Evolutionary conservation across 495 filamentous ascomycete species (phyloP).

Genomic region (Trichoderma virens): DNA sequence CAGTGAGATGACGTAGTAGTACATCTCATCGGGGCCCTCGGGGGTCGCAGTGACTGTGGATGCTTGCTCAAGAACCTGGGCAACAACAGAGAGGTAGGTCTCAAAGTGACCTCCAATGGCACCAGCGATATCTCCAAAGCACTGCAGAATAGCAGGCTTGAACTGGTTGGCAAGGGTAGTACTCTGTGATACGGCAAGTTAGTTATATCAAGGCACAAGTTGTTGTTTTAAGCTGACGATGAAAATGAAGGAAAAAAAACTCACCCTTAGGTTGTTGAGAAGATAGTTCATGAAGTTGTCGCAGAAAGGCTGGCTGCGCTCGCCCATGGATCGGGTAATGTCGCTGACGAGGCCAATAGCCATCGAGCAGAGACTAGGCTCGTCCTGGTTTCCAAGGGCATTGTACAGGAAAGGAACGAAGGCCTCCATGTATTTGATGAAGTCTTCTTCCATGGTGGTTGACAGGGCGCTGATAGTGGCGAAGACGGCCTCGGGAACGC

Average conservation of each 20-base stretch:
- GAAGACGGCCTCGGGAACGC: conserved; percentile 88
- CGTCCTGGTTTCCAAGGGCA: conserved; percentile 89
- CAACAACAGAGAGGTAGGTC: conserved; percentile 84
- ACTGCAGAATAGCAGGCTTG: conserved; percentile 95
- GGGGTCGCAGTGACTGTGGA: conserved; percentile 63
- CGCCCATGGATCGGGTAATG: conserved; percentile 83
- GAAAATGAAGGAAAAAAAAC: conserved; percentile 23
- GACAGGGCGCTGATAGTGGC: conserved; percentile 80
- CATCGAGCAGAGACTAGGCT: conserved; percentile 89
- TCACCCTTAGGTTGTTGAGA: conserved; percentile 77
- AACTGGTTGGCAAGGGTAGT: conserved; percentile 83
- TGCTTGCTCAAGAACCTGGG: conserved; percentile 87
- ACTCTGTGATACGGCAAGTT: conserved; percentile 39
- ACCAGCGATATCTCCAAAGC: conserved; percentile 95
- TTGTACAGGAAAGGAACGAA: conserved; percentile 88
- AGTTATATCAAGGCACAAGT: conserved; percentile 13
- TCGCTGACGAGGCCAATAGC: conserved; percentile 96
- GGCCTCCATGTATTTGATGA: conserved; percentile 91
- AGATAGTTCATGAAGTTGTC: conserved; percentile 97
- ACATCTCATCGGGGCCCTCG: conserved; percentile 78
- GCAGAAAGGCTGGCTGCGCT: conserved; percentile 85
- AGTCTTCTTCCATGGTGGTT: conserved; percentile 82
- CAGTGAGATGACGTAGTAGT: conserved; percentile 89
- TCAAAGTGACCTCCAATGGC: conserved; percentile 91
- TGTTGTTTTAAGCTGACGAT: conserved; percentile 6